These are phyloP conservation scores for Pilaira anomala DNA, from an alignment of 192 early-diverging fungal species.

Conservation along the genomic window DNA sequence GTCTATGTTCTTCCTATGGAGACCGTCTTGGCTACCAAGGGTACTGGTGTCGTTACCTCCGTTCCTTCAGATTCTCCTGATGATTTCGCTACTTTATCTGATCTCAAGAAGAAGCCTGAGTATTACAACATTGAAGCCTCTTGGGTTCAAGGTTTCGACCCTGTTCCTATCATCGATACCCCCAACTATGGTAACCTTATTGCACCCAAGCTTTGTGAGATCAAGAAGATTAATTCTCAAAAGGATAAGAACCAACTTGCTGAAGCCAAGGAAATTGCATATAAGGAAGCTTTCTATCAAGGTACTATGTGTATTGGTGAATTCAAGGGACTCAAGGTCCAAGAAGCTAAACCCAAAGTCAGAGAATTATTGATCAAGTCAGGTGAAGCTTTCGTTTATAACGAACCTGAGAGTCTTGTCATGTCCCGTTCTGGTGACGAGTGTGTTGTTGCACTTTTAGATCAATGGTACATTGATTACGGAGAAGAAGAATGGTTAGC, in stretches of 20 bases:
- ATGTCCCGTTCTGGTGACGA: constrained; percentile 94
- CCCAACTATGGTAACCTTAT: constrained; percentile 81
- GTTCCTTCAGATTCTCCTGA: constrained; percentile 99
- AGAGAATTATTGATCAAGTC: constrained; percentile 68
- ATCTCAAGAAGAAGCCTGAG: constrained; percentile 90
- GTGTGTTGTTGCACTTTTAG: constrained; percentile 92
- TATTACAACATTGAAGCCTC: constrained; percentile 87
- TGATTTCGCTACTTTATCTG: constrained; percentile 88
- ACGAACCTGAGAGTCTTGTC: constrained; percentile 92
- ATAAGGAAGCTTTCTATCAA: constrained; percentile 98
- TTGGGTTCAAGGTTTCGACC: constrained; percentile 85
- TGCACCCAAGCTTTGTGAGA: constrained; percentile 79
- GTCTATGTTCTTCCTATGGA: constrained; percentile 98
- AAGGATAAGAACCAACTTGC: constrained; percentile 93
- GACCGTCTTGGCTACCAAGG: constrained; percentile 90
- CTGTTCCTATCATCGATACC: constrained; percentile 84
- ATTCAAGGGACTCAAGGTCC: constrained; percentile 79
- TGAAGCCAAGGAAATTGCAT: constrained; percentile 89
- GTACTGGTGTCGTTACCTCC: constrained; percentile 98
- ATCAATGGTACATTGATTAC: constrained; percentile 99
- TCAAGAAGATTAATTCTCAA: constrained; percentile 94
- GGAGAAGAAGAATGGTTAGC: constrained; percentile 85
- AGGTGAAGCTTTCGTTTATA: constrained; percentile 81
- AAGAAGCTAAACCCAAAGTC: constrained; percentile 87
- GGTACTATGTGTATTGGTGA: constrained; percentile 84